A percentile compares a stretch with the other conserved stretches of the same genome.
Evolutionary conservation across 2,329 filamentous ascomycete species (phyloP).

Genomic region (Hypoxylon sp.): DNA sequence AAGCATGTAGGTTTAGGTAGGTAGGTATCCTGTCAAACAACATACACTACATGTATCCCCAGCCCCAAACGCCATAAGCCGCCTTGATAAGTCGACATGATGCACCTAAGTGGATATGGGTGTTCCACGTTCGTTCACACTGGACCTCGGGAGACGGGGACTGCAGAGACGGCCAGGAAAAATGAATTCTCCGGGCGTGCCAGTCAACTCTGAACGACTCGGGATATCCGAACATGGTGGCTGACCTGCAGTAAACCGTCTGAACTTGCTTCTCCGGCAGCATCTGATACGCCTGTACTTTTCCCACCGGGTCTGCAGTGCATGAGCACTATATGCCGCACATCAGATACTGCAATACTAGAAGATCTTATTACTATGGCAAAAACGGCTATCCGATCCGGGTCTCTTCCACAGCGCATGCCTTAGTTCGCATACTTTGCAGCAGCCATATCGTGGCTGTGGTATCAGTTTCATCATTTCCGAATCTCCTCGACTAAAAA

Average conservation of each 20-base stretch:
- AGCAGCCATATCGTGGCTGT: slow-evolving; percentile 33
- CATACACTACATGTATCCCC: too few relatives aligned
- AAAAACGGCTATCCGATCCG: slow-evolving; percentile 31
- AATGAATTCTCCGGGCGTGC: slow-evolving; percentile 43
- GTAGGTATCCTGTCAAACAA: too few relatives aligned
- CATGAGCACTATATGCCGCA: slow-evolving; percentile 20
- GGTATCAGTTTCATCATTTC: slow-evolving; percentile 23
- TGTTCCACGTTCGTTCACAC: slow-evolving; percentile 5
- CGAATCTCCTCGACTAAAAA: slow-evolving; percentile 16
- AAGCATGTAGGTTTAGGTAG: too few relatives aligned
- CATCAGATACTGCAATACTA: slow-evolving; percentile 39
- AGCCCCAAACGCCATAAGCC: slow-evolving; percentile 28
- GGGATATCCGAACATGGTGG: slow-evolving; percentile 48
- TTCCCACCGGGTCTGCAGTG: slow-evolving; percentile 23
- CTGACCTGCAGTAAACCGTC: slow-evolving; percentile 45
- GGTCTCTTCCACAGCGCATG: slow-evolving; percentile 29
- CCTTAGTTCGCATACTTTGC: slow-evolving; percentile 22
- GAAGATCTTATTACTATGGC: slow-evolving; percentile 38
- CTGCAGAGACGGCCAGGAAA: slow-evolving; percentile 17
- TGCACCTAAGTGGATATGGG: too few relatives aligned
- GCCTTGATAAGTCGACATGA: slow-evolving; percentile 10
- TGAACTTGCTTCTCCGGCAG: slow-evolving; percentile 34
- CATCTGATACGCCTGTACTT: slow-evolving; percentile 27
- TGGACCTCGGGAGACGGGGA: neutral
- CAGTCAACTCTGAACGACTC: slow-evolving; percentile 23